A percentile compares a stretch with the other conserved stretches of the same genome.
phyloP scores from a whole-genome alignment of 2,329 filamentous ascomycete species.

The Fusarium brachygibbosum region DNA sequence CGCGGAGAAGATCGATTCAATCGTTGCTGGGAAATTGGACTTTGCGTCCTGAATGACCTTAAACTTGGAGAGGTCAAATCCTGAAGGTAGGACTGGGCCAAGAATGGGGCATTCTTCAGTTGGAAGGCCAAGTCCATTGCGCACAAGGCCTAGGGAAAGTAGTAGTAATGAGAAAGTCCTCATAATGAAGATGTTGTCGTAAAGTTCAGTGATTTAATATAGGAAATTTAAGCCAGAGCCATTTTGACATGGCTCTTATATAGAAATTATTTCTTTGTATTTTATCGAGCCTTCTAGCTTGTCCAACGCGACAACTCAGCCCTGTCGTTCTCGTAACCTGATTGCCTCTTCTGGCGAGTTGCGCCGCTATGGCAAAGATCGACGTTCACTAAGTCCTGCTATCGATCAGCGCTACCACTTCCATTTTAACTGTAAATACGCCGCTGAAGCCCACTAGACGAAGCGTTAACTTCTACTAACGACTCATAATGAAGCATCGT shows the following conservation, averaged over 20 bases:
- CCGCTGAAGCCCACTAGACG: background rate
- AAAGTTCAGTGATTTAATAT: background rate
- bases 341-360: background rate
- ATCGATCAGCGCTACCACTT: background rate
- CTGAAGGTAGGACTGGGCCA: slow-evolving; percentile 39
- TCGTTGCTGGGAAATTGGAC: slow-evolving; percentile 18
- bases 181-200: background rate
- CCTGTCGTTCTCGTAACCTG: background rate
- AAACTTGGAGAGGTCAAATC: slow-evolving; percentile 38
- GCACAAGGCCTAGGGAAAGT: background rate
- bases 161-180: background rate
- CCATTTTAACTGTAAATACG: background rate
- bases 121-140: background rate
- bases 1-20: slow-evolving; percentile 24
- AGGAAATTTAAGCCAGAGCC: fast-evolving
- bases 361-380: background rate
- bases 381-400: background rate
- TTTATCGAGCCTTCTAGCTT: background rate
- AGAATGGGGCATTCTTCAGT: slow-evolving; percentile 10
- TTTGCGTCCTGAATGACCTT: slow-evolving; percentile 17
- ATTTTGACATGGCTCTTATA: background rate
- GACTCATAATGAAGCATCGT: background rate
- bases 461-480: too few relatives aligned
- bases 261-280: background rate
- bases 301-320: background rate